phyloP scores from a whole-genome alignment of 2,329 filamentous ascomycete species.

The Venturia aucupariae region DNA sequence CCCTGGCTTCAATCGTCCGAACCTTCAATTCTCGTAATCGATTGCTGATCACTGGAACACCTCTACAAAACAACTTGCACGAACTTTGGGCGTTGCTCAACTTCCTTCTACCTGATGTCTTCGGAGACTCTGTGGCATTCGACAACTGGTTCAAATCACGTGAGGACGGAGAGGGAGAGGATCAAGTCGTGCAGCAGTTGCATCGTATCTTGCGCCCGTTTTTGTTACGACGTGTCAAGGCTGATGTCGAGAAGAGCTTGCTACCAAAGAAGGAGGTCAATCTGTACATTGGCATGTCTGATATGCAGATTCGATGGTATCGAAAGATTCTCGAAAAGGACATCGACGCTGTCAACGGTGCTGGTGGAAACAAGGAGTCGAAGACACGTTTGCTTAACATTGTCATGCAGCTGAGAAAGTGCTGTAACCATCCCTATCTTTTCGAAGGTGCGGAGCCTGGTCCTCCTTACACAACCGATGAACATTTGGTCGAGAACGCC shows the following conservation, averaged over 20 bases:
- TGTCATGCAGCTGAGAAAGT: slow-evolving; percentile 98
- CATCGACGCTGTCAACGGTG: slow-evolving; percentile 96
- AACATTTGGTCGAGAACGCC: slow-evolving; percentile 86
- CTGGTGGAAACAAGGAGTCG: slow-evolving; percentile 90
- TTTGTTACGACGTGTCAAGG: slow-evolving; percentile 90
- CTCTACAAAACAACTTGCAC: slow-evolving; percentile 94
- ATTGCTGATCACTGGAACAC: slow-evolving; percentile 90
- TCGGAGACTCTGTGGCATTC: slow-evolving; percentile 92
- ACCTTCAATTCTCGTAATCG: slow-evolving; percentile 93
- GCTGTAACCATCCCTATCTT: slow-evolving; percentile 96
- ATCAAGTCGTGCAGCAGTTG: slow-evolving; percentile 90
- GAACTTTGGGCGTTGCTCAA: slow-evolving; percentile 97
- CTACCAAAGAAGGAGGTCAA: slow-evolving; percentile 97
- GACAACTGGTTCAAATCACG: slow-evolving; percentile 90
- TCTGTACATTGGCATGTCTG: slow-evolving; percentile 94
- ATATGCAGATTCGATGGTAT: slow-evolving; percentile 99
- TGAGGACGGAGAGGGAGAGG: slow-evolving; percentile 53
- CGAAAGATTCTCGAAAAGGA: slow-evolving; percentile 98
- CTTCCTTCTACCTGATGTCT: slow-evolving; percentile 95
- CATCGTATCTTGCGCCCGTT: slow-evolving; percentile 91
- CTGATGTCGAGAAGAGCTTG: slow-evolving; percentile 94
- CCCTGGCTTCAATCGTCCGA: slow-evolving; percentile 89
- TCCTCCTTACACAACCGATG: slow-evolving; percentile 94
- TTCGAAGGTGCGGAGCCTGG: slow-evolving; percentile 97
- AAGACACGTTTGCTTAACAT: slow-evolving; percentile 97